Conservation (phyloP, 371 early-diverging fungal species). For the Mortierella sp. region DNA sequence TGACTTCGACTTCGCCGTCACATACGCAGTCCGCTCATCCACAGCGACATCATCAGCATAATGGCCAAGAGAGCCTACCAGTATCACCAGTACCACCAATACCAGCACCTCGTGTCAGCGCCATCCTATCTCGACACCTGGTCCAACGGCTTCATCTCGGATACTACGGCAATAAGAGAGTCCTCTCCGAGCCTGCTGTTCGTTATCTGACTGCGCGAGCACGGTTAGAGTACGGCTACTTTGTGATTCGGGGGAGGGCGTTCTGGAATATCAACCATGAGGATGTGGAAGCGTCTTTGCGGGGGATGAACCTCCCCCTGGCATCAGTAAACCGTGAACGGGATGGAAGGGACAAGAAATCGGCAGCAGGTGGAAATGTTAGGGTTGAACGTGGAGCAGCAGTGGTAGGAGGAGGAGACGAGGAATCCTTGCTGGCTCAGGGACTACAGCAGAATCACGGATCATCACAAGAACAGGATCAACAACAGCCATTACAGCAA, state of each 20-base stretch:
- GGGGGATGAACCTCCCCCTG: not conserved
- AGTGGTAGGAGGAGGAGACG: slow-evolving; percentile 3
- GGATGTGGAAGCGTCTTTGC: slow-evolving; percentile 8
- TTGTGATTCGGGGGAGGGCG: slow-evolving; percentile 49
- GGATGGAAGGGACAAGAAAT: slow-evolving; percentile 9
- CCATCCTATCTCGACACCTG: slow-evolving; percentile 30
- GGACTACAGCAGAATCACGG: not conserved
- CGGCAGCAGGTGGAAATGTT: not conserved
- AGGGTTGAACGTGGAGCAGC: too few species aligned
- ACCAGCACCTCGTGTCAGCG: slow-evolving; percentile 7
- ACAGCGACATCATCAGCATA: not conserved
- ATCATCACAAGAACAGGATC: slow-evolving; percentile 5
- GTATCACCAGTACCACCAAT: not conserved
- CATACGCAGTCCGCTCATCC: slow-evolving; percentile 3
- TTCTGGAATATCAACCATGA: slow-evolving; percentile 38
- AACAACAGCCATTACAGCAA: slow-evolving; percentile 7
- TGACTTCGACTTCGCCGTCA: not conserved
- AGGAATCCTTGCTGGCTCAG: not conserved
- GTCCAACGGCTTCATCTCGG: slow-evolving; percentile 48
- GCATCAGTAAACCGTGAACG: not conserved
- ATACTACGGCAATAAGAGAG: slow-evolving; percentile 32
- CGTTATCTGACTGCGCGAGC: slow-evolving; percentile 50
- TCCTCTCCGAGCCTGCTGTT: slow-evolving; percentile 32
- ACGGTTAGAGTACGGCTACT: slow-evolving; percentile 45
- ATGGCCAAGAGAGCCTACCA: slow-evolving; percentile 16